Conservation (phyloP, 78 protist species). For the Capsaspora owczarzaki region DNA sequence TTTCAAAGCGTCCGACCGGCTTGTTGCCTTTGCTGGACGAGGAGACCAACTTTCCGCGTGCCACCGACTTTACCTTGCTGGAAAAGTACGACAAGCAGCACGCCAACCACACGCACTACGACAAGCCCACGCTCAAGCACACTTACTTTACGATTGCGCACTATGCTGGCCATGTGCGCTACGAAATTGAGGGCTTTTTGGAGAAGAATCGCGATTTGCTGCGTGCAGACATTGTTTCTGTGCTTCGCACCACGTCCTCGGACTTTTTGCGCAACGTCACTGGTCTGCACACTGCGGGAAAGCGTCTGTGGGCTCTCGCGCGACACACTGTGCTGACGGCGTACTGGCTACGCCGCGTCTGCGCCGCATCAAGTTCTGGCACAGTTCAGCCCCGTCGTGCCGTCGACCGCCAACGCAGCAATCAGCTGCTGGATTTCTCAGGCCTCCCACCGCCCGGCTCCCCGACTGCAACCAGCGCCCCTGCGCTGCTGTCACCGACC, state of each 20-base stretch:
- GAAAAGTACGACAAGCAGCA: background rate
- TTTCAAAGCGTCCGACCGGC: background rate
- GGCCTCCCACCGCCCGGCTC: too few relatives aligned
- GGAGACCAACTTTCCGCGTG: slow-evolving; percentile 10
- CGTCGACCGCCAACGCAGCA: background rate
- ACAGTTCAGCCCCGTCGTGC: background rate
- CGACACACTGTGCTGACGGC: background rate
- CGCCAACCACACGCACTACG: background rate
- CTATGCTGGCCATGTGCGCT: slow-evolving; percentile 65
- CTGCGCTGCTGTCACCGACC: too few relatives aligned
- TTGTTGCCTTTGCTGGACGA: slow-evolving; percentile 18
- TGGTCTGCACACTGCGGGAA: too few relatives aligned
- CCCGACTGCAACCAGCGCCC: too few relatives aligned
- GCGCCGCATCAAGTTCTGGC: background rate
- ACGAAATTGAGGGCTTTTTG: slow-evolving; percentile 63
- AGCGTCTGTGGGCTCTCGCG: background rate
- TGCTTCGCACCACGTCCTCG: background rate
- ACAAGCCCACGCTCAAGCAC: background rate
- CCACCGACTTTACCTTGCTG: slow-evolving; percentile 4
- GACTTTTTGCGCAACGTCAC: background rate
- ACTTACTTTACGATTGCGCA: slow-evolving; percentile 44
- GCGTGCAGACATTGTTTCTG: slow-evolving; percentile 5
- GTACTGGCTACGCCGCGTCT: background rate
- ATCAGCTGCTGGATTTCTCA: too few relatives aligned
- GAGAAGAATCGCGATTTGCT: slow-evolving; percentile 33